phyloP scores from a whole-genome alignment of 306 rosid species.

The Urtica urens region DNA sequence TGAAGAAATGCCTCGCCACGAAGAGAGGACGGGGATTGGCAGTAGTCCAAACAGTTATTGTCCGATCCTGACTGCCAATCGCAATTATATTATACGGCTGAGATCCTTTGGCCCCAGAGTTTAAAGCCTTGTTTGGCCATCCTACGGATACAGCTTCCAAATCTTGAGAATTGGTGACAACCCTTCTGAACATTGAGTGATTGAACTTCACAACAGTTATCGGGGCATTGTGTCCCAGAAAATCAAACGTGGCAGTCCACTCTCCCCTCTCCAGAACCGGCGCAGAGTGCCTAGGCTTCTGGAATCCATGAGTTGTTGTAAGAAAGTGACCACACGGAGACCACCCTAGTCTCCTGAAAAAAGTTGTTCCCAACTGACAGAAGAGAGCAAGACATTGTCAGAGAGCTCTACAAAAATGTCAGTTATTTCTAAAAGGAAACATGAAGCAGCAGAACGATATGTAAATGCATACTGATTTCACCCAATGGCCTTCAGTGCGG shows the following conservation, averaged over 20 bases:
- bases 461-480: slow-evolving; percentile 71
- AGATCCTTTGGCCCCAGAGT: slow-evolving; percentile 63
- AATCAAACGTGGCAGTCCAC: slow-evolving; percentile 99
- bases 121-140: slow-evolving; percentile 81
- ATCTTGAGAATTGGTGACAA: slow-evolving; percentile 52
- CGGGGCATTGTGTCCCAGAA: slow-evolving; percentile 96
- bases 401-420: too few relatives aligned
- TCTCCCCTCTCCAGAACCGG: slow-evolving; percentile 99
- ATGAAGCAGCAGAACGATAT: too few relatives aligned
- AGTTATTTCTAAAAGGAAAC: too few relatives aligned
- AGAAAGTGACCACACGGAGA: slow-evolving; percentile 98
- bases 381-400: slow-evolving; percentile 28
- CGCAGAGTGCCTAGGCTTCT: slow-evolving; percentile 99
- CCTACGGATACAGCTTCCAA: slow-evolving; percentile 62
- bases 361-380: slow-evolving; percentile 94
- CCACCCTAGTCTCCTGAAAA: slow-evolving; percentile 98
- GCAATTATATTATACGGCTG: slow-evolving; percentile 95
- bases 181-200: slow-evolving; percentile 89
- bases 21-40: slow-evolving; percentile 96
- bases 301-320: slow-evolving; percentile 97
- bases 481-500: slow-evolving; percentile 95
- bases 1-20: slow-evolving; percentile 97
- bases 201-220: slow-evolving; percentile 89
- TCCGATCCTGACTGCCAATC: slow-evolving; percentile 95
- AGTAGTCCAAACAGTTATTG: slow-evolving; percentile 97